phyloP scores from a whole-genome alignment of 768 basidiomycete genomes.

The Leccinum sublutescens region DNA sequence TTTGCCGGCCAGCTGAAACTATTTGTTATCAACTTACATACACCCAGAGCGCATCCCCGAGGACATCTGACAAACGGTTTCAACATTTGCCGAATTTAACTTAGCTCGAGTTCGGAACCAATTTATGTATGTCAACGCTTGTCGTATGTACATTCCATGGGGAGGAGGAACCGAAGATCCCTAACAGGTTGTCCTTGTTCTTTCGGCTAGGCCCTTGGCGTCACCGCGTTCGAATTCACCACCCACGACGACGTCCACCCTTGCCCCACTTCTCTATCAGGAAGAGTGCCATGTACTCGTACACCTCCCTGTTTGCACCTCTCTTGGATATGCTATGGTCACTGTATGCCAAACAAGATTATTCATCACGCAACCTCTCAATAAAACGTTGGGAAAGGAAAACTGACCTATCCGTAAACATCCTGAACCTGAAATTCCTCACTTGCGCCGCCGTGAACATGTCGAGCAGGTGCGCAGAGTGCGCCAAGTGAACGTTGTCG shows the following conservation, averaged over 20 bases:
- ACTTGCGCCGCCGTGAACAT: constrained; percentile 83
- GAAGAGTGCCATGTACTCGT: constrained; percentile 82
- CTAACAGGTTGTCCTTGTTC: not conserved
- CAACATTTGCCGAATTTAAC: not conserved
- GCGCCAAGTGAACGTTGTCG: constrained; percentile 95
- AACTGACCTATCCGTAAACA: constrained; percentile 93
- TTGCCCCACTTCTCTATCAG: constrained; percentile 93
- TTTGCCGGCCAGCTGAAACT: constrained; percentile 1
- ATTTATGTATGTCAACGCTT: constrained; percentile 10
- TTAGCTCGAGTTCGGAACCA: not conserved
- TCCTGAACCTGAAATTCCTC: constrained; percentile 78
- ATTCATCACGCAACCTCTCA: constrained; percentile 8
- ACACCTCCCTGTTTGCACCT: constrained; percentile 81
- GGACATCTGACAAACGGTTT: not conserved
- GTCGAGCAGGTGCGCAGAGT: constrained; percentile 88
- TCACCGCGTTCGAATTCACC: constrained; percentile 35
- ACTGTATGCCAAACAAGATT: constrained; percentile 37
- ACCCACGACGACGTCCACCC: constrained; percentile 63
- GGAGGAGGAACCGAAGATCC: not conserved
- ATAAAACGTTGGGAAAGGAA: not conserved
- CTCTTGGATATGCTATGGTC: constrained; percentile 76
- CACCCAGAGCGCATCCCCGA: not conserved
- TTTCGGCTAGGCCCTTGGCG: not conserved
- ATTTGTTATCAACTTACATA: not conserved
- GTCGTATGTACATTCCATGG: constrained; percentile 5